Percentiles rank a stretch among this genome's conserved stretches.
Evolutionary conservation across 2,329 filamentous ascomycete species (phyloP).

Genomic region (Fusarium odoratissimum): DNA sequence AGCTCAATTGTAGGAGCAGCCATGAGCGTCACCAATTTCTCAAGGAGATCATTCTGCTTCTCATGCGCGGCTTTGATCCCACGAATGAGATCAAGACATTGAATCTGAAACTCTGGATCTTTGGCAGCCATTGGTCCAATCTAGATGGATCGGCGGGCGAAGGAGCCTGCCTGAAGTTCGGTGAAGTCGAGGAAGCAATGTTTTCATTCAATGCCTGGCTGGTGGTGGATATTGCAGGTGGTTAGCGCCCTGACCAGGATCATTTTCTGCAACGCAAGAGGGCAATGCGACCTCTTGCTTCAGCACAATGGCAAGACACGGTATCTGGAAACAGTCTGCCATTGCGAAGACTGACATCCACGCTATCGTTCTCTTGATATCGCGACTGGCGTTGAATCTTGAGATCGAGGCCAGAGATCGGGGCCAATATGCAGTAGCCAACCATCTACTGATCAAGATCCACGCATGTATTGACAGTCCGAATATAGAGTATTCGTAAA

Average conservation of each 20-base stretch:
- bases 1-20: not conserved
- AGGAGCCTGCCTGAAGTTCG: rapidly evolving
- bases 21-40: not conserved
- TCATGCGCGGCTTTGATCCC: not conserved
- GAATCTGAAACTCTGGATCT: not conserved
- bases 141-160: no score
- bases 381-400: no score
- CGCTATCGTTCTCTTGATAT: no score
- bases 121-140: not conserved
- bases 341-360: rapidly evolving
- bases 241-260: not conserved
- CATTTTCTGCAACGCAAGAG: not conserved
- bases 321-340: no score
- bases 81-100: not conserved
- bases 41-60: slow-evolving; percentile 5
- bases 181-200: not conserved
- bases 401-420: no score
- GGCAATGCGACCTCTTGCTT: not conserved
- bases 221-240: not conserved
- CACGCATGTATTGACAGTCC: not conserved
- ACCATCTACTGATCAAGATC: not conserved
- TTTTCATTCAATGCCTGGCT: not conserved
- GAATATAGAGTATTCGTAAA: not conserved
- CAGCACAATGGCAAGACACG: not conserved
- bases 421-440: no score